phyloP scores from a whole-genome alignment of 2,329 filamentous ascomycete genomes.

The Sphaerulina musiva region DNA sequence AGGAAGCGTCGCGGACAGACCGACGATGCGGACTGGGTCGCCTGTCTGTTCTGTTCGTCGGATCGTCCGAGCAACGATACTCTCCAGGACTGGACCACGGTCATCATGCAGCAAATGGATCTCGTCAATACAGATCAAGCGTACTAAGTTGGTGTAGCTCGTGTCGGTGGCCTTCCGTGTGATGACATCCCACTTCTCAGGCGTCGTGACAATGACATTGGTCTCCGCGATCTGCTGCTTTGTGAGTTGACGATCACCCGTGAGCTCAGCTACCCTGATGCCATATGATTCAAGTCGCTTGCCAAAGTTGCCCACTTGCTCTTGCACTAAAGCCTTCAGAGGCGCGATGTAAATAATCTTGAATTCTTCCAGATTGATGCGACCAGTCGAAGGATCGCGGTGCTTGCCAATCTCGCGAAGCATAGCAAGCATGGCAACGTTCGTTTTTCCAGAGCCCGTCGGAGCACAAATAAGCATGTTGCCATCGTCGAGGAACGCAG shows the following conservation, averaged over 20 bases:
- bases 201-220: slow-evolving; percentile 95
- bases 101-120: slow-evolving; percentile 97
- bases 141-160: slow-evolving; percentile 94
- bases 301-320: slow-evolving; percentile 96
- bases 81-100: slow-evolving; percentile 91
- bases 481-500: slow-evolving; percentile 86
- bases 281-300: slow-evolving; percentile 84
- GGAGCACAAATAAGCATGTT: slow-evolving; percentile 98
- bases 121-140: slow-evolving; percentile 93
- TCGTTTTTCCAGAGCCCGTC: slow-evolving; percentile 96
- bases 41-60: slow-evolving; percentile 89
- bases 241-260: slow-evolving; percentile 93
- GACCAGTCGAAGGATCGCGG: slow-evolving; percentile 78
- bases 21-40: slow-evolving; percentile 83
- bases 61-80: slow-evolving; percentile 91
- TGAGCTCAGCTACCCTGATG: slow-evolving; percentile 89
- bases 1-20: slow-evolving; percentile 87
- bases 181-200: slow-evolving; percentile 99
- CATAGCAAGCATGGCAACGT: slow-evolving; percentile 96
- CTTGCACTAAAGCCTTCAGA: slow-evolving; percentile 89
- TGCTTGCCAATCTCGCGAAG: slow-evolving; percentile 95
- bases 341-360: slow-evolving; percentile 98
- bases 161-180: slow-evolving; percentile 95
- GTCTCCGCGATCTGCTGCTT: slow-evolving; percentile 98
- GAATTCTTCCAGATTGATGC: slow-evolving; percentile 91